These are phyloP conservation scores for Circinella umbellata DNA, from an alignment of 371 early-diverging fungal genomes.

Conservation along the genomic window DNA sequence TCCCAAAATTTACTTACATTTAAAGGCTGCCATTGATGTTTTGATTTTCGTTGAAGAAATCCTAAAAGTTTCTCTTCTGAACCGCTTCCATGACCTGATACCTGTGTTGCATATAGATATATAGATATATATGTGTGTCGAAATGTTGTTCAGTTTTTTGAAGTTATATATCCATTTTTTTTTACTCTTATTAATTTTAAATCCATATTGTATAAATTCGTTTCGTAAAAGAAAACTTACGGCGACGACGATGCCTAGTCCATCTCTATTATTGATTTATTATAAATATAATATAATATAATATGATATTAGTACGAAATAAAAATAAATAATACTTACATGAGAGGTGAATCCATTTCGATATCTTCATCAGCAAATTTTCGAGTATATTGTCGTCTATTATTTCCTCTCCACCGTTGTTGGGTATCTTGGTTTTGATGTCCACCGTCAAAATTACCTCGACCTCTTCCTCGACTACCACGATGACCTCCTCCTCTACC, in stretches of 20 bases:
- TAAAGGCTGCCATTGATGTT: constrained; percentile 40
- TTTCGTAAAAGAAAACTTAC: constrained; percentile 3
- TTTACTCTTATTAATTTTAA: not conserved
- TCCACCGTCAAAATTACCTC: constrained; percentile 21
- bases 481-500: constrained; percentile 6
- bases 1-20: constrained; percentile 26
- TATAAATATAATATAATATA: too few species aligned
- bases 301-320: not conserved
- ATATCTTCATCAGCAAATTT: constrained; percentile 48
- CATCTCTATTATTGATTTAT: not conserved
- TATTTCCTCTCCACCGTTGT: not conserved
- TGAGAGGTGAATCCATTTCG: constrained; percentile 34
- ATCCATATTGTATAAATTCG: constrained; percentile 11
- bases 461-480: constrained; percentile 16
- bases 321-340: not conserved
- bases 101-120: constrained; percentile 19
- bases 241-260: constrained; percentile 1
- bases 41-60: constrained; percentile 43
- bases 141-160: not conserved
- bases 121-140: not conserved
- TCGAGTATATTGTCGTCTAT: constrained; percentile 27
- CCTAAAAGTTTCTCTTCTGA: constrained; percentile 37
- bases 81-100: constrained; percentile 39
- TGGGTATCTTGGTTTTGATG: constrained; percentile 2
- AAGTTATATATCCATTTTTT: not conserved